Evolutionary conservation across 2,329 filamentous ascomycete genomes (phyloP).

Genomic region (Trichoderma endophyticum): DNA sequence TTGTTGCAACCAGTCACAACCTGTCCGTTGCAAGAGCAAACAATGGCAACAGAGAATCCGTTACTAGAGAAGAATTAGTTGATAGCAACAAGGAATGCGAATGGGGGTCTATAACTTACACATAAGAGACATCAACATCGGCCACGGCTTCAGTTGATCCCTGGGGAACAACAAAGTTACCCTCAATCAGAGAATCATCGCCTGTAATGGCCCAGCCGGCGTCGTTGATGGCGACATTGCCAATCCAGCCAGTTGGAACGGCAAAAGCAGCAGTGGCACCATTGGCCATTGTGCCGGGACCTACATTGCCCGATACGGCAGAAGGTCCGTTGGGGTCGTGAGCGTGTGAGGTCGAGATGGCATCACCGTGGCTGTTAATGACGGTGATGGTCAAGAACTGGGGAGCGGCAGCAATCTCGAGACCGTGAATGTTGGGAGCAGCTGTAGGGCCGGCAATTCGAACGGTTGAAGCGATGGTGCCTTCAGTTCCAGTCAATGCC

Average conservation of each 20-base stretch:
- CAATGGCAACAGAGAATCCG: background rate
- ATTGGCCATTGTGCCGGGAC: background rate
- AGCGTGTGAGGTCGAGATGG: background rate
- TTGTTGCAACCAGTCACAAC: background rate
- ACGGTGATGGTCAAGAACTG: background rate
- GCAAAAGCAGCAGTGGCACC: background rate
- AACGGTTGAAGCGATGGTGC: background rate
- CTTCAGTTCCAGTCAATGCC: background rate
- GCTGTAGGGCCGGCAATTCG: background rate
- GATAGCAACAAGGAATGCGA: background rate
- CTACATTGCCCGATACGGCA: background rate
- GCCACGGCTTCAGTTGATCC: background rate
- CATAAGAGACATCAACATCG: background rate
- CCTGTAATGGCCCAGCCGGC: background rate
- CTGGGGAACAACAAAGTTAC: background rate
- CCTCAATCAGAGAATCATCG: background rate
- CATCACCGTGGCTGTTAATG: background rate
- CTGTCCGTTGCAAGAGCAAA: background rate
- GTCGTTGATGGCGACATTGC: background rate
- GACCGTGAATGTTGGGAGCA: background rate
- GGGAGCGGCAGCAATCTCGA: background rate
- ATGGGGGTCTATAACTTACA: background rate
- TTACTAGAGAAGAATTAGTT: background rate
- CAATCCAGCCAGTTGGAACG: background rate
- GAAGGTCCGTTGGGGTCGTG: slow-evolving; percentile 1